phyloP scores from a whole-genome alignment of 352 stramenopile species.

The Phytophthora hibernalis region DNA sequence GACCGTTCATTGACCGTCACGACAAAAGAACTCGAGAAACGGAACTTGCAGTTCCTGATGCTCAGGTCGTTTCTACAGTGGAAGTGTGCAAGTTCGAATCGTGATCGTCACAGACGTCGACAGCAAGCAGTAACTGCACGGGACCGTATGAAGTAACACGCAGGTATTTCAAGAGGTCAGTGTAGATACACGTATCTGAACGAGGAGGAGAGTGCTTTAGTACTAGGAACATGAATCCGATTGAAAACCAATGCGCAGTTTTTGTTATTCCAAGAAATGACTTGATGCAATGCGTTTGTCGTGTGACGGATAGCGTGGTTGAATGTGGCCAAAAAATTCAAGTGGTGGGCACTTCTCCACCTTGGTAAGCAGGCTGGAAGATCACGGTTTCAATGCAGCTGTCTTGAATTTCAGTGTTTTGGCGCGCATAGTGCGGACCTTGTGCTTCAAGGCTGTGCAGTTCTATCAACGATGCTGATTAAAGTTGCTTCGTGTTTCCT shows the following conservation, averaged over 20 bases:
- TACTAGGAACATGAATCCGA: slow-evolving; percentile 2
- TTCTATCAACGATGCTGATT: too few species aligned
- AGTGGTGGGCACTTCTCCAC: slow-evolving; percentile 25
- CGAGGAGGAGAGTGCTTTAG: not conserved
- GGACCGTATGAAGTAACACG: not conserved
- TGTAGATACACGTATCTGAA: slow-evolving; percentile 5
- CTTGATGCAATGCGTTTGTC: not conserved
- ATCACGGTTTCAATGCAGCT: slow-evolving; percentile 6
- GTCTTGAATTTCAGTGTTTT: slow-evolving; percentile 28
- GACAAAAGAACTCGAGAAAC: slow-evolving; percentile 27
- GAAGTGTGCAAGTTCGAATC: slow-evolving; percentile 38
- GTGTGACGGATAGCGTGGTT: slow-evolving; percentile 37
- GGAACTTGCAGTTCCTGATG: slow-evolving; percentile 47
- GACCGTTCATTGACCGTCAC: slow-evolving; percentile 27
- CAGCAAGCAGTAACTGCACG: slow-evolving; percentile 3
- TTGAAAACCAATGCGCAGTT: not conserved
- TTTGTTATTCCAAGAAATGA: not conserved
- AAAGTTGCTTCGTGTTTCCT: not conserved
- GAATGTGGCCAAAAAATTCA: slow-evolving; percentile 31
- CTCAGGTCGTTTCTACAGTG: slow-evolving; percentile 54
- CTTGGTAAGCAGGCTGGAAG: slow-evolving; percentile 6
- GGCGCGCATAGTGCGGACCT: slow-evolving; percentile 6
- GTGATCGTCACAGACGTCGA: slow-evolving; percentile 3
- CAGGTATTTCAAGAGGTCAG: too few species aligned
- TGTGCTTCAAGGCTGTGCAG: slow-evolving; percentile 2